These are phyloP conservation scores for Epicoccum nigrum DNA, from an alignment of 2,329 filamentous ascomycete species.

Conservation along the genomic window DNA sequence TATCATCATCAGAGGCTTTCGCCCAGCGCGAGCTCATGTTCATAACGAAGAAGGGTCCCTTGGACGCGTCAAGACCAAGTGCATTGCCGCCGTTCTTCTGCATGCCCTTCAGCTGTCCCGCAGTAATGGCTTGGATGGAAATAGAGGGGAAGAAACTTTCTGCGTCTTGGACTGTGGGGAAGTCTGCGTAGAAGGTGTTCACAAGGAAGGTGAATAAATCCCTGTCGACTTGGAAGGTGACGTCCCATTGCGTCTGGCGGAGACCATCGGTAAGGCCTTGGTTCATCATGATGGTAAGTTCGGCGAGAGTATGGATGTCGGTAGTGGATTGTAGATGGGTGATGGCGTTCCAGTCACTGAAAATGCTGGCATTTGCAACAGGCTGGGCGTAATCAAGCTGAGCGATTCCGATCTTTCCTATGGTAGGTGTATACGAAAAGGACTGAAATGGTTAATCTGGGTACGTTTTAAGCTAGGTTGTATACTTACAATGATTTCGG, in stretches of 20 bases:
- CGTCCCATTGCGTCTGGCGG: slow-evolving; percentile 18
- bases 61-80: slow-evolving; percentile 22
- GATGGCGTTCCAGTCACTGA: slow-evolving; percentile 19
- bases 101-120: slow-evolving; percentile 25
- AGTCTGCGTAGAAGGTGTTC: slow-evolving; percentile 15
- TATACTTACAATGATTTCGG: slow-evolving; percentile 28
- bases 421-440: slow-evolving; percentile 3
- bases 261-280: not conserved
- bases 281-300: not conserved
- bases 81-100: slow-evolving; percentile 27
- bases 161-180: slow-evolving; percentile 10
- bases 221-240: slow-evolving; percentile 15
- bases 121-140: slow-evolving; percentile 25
- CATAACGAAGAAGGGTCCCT: slow-evolving; percentile 27
- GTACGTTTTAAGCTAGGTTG: not conserved
- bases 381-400: slow-evolving; percentile 36
- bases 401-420: slow-evolving; percentile 30
- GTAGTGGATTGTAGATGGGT: slow-evolving; percentile 23
- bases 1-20: slow-evolving; percentile 22
- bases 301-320: slow-evolving; percentile 19
- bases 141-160: slow-evolving; percentile 12
- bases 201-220: slow-evolving; percentile 18
- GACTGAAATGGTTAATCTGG: not conserved
- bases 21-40: slow-evolving; percentile 27
- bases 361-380: slow-evolving; percentile 1